Percentiles rank a stretch among this genome's conserved stretches.
Evolutionary conservation across 495 filamentous ascomycete species (phyloP).

Genomic region (Aspergillus nanangensis): DNA sequence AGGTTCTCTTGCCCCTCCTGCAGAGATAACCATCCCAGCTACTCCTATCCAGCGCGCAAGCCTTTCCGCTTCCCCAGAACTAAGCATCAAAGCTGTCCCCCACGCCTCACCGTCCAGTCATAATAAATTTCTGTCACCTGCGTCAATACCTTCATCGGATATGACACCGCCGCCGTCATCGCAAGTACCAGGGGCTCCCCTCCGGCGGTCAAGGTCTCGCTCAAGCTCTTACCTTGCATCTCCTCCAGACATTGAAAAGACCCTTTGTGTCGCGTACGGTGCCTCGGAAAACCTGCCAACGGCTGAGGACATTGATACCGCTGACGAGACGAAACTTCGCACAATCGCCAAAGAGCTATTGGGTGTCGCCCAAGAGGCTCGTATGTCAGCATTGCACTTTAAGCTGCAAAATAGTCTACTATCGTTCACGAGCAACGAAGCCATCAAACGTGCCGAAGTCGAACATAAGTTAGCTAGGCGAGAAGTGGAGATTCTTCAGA

Average conservation of each 20-base stretch:
- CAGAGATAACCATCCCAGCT: constrained; percentile 34
- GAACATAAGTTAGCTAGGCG: constrained; percentile 90
- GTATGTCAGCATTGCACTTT: constrained; percentile 83
- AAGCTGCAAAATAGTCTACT: constrained; percentile 88
- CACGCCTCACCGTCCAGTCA: constrained; percentile 29
- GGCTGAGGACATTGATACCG: constrained; percentile 59
- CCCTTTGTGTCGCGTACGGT: constrained; percentile 45
- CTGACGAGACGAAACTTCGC: constrained; percentile 54
- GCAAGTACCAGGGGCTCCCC: constrained; percentile 49
- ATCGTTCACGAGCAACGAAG: constrained; percentile 79
- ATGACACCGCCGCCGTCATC: constrained; percentile 76
- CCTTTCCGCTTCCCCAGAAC: constrained; percentile 39
- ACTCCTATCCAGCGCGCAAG: constrained; percentile 32
- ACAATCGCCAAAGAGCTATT: constrained; percentile 54
- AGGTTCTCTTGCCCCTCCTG: constrained; percentile 36
- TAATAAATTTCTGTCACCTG: constrained; percentile 32
- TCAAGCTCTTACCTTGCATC: constrained; percentile 49
- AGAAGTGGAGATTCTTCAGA: constrained; percentile 83
- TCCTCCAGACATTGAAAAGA: constrained; percentile 53
- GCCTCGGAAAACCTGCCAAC: constrained; percentile 54
- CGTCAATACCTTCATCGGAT: constrained; percentile 39
- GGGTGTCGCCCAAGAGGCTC: constrained; percentile 53
- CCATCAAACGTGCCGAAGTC: constrained; percentile 80
- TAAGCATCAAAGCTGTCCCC: constrained; percentile 23
- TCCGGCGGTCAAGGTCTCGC: constrained; percentile 31